Percentiles rank a stretch among this genome's conserved stretches.
Conservation (phyloP, 202 grass and related monocot species). For the Elaeis oleifera region DNA sequence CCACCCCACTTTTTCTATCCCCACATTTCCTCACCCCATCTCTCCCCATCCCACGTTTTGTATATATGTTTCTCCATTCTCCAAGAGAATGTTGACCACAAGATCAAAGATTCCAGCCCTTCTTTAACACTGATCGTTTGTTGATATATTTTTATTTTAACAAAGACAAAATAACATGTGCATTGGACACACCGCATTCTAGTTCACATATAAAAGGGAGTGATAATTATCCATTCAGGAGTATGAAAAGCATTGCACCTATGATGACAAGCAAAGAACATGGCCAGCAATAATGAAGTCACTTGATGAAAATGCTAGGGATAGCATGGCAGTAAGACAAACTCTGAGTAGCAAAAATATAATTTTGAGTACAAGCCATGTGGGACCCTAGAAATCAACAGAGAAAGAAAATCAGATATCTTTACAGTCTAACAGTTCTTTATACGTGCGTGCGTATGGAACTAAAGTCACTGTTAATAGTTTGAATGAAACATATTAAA, state of each 20-base stretch:
- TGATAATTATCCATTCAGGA: constrained; percentile 56
- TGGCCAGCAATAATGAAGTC: constrained; percentile 70
- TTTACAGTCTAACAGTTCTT: not conserved
- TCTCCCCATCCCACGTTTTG: too few species aligned
- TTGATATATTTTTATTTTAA: too few species aligned
- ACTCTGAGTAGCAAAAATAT: constrained; percentile 69
- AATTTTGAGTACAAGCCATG: constrained; percentile 68
- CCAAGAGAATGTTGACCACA: too few species aligned
- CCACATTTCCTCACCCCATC: too few species aligned
- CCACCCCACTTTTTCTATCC: too few species aligned
- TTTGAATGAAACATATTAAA: constrained; percentile 11
- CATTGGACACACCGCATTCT: too few species aligned
- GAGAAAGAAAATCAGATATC: not conserved
- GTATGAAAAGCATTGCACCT: constrained; percentile 65
- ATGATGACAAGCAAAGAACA: constrained; percentile 79
- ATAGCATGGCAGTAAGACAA: constrained; percentile 69
- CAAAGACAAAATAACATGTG: too few species aligned
- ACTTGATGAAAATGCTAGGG: constrained; percentile 73
- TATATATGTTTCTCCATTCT: too few species aligned
- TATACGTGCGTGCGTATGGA: not conserved
- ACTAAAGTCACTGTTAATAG: constrained; percentile 1
- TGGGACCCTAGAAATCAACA: constrained; percentile 46
- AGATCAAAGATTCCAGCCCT: too few species aligned
- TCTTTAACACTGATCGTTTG: too few species aligned
- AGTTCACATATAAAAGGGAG: constrained; percentile 6